These are phyloP conservation scores for Zoysia matrella DNA, from an alignment of 202 grass and related monocot genomes.

Conservation along the genomic window DNA sequence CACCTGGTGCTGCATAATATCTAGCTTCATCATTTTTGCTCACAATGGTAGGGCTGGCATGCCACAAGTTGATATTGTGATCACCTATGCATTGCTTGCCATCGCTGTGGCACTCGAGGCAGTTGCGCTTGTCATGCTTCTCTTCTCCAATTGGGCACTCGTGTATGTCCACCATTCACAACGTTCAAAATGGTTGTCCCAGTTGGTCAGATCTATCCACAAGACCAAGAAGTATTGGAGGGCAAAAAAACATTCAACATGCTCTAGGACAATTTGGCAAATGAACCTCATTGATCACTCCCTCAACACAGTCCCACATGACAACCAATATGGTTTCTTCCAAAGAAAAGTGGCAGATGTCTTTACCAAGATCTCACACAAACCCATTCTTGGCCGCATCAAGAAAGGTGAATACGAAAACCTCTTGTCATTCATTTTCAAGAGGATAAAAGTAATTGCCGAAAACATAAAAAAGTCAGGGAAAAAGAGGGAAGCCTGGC, in stretches of 20 bases:
- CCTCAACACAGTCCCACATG: background rate
- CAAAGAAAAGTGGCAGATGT: fast-evolving
- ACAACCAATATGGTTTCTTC: background rate
- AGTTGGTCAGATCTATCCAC: too few species aligned
- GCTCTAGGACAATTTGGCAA: slow-evolving; percentile 17
- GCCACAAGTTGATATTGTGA: background rate
- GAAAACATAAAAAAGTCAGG: too few species aligned
- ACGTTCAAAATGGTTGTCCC: too few species aligned
- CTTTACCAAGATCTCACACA: background rate
- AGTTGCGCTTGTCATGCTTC: background rate
- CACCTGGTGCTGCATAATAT: background rate
- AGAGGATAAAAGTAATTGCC: background rate
- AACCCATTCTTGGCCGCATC: background rate
- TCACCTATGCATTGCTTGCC: slow-evolving; percentile 36
- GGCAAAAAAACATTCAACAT: background rate
- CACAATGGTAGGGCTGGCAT: background rate
- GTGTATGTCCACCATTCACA: background rate
- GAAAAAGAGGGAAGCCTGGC: background rate
- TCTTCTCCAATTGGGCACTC: slow-evolving; percentile 5
- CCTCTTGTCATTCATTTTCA: background rate
- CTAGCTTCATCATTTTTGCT: background rate
- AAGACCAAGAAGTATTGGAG: background rate
- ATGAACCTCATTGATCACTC: slow-evolving; percentile 25
- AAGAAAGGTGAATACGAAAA: background rate
- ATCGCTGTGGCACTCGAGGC: slow-evolving; percentile 24